phyloP scores from a whole-genome alignment of 371 early-diverging fungal species.

The Actinomucor elegans region DNA sequence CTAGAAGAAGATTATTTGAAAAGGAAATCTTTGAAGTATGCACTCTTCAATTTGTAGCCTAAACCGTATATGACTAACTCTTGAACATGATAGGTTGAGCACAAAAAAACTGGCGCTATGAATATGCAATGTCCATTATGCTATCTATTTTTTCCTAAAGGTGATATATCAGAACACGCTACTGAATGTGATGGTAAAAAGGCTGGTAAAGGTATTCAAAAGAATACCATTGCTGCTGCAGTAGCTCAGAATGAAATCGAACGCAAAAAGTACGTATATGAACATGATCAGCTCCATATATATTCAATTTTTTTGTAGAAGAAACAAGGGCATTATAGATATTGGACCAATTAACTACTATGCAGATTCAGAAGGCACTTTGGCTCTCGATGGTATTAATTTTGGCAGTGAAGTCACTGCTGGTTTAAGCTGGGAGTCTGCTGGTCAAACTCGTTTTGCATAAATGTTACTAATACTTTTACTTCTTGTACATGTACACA shows the following conservation, averaged over 20 bases:
- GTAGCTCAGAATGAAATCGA: not conserved
- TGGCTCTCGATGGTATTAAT: slow-evolving; percentile 9
- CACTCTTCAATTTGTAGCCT: not conserved
- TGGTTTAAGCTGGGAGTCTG: slow-evolving; percentile 10
- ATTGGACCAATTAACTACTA: slow-evolving; percentile 12
- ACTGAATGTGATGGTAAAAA: not conserved
- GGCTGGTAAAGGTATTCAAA: not conserved
- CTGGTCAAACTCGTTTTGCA: slow-evolving; percentile 12
- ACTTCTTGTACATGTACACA: too few species aligned
- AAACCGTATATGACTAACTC: not conserved
- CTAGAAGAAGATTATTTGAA: not conserved
- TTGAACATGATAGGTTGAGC: not conserved
- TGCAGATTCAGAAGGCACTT: slow-evolving; percentile 7
- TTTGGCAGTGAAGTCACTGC: slow-evolving; percentile 5
- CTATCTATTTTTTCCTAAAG: not conserved
- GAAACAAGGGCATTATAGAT: not conserved
- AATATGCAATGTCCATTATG: slow-evolving; percentile 10
- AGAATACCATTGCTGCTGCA: slow-evolving; percentile 7
- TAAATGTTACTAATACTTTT: too few species aligned
- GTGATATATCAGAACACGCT: not conserved
- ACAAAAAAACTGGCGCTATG: not conserved
- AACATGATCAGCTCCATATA: not conserved
- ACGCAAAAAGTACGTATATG: slow-evolving; percentile 1
- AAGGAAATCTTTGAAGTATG: not conserved
- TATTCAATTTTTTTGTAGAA: not conserved